Base-by-base conservation (phyloP, 192 early-diverging fungal genomes). In the Linnemannia exigua region DNA sequence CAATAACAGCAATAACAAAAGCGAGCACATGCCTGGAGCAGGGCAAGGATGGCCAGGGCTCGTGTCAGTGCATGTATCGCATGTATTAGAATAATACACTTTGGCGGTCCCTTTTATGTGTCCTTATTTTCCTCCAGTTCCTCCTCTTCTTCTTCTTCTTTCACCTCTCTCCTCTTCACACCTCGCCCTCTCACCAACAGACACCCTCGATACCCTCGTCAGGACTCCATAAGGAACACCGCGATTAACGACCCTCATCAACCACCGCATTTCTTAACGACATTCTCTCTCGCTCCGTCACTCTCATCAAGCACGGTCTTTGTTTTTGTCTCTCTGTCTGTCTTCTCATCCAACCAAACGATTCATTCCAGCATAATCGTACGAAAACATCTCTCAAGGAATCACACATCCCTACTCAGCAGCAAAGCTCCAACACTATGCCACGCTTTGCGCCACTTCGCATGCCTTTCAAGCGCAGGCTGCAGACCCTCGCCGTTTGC, bases 401-500 rank as follows among this genome's bases (percentile, higher is more conserved):
- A 31, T 28, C 25, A 36, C 6, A 46, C 36, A 22, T n/a, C 36
- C 6, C 71, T 11, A 74, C 20, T n/a, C 70, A 44, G 20, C 25
- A 16, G 22, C 17, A 28, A 4, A 52, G 1, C 11, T 19, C 31
- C 47, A 48, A 38, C 51, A 84, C 22, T 38, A 79, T 72, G 74
- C 67, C 82, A 15, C 78, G 80, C 46, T 95, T 93, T 87, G 95
- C 92, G 12, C 95, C 95, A 25, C 50, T 94, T 31, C 68, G 81
- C 22, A 83, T 95, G 22, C 94, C 95, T 0, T 67, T 94, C 47
- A 84, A 92, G 38, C 91, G 94, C 33, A 89, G 95, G 35, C 50
- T 90, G 35, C 95, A 96, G 77, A 95, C 94, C 28, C 75, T 89
- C 0, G 88, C 92, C 2, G 88, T 95, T 5, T 50, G 91, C 22